phyloP scores from a whole-genome alignment of 257 asterid species.

The Solanum lycopersicoides region DNA sequence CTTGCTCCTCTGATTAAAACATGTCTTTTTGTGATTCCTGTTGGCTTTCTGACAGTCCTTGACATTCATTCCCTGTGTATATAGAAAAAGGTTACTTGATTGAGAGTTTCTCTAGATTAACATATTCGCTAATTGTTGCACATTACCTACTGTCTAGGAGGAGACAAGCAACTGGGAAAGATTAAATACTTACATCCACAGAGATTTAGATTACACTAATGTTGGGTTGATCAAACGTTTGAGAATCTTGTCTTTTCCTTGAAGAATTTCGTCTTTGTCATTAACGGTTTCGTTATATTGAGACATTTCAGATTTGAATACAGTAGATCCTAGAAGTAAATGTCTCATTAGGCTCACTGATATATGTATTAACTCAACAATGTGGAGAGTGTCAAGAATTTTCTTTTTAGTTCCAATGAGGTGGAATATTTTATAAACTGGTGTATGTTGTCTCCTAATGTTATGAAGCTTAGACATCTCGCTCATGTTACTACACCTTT shows the following conservation, averaged over 20 bases:
- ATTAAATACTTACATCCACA: background rate
- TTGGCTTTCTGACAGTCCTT: background rate
- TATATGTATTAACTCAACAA: background rate
- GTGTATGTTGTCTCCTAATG: background rate
- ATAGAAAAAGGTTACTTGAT: background rate
- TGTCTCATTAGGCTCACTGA: background rate
- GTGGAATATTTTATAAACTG: background rate
- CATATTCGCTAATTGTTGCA: background rate
- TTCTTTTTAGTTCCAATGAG: background rate
- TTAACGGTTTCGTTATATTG: background rate
- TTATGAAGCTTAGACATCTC: background rate
- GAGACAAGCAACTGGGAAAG: background rate
- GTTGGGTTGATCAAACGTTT: background rate
- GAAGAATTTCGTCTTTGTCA: background rate
- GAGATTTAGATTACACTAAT: background rate
- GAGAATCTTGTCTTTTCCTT: background rate
- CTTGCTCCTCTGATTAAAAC: background rate
- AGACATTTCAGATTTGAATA: background rate
- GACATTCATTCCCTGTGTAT: background rate
- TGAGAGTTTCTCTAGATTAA: background rate
- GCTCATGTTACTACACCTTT: conserved; percentile 2
- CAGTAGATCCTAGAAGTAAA: background rate
- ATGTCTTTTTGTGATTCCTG: background rate
- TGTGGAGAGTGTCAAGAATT: background rate
- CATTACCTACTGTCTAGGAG: background rate